Evolutionary conservation across 2,329 filamentous ascomycete genomes (phyloP).

Genomic region (Neofusicoccum ribis): DNA sequence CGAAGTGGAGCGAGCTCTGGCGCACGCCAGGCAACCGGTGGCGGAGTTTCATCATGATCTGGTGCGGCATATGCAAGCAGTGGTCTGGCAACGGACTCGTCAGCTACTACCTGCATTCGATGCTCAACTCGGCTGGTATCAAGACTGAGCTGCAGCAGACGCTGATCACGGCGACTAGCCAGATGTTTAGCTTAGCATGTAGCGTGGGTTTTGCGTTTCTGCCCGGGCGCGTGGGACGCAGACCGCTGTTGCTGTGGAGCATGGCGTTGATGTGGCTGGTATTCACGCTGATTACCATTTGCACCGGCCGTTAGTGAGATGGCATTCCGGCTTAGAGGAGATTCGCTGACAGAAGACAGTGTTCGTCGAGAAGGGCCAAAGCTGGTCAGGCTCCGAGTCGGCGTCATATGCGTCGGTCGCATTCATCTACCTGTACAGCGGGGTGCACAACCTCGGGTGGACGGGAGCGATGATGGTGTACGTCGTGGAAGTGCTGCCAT

Average conservation of each 20-base stretch:
- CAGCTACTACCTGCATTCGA: conserved; percentile 41
- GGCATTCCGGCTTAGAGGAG: no score
- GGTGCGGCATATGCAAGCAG: conserved; percentile 58
- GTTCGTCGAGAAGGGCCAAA: conserved; percentile 10
- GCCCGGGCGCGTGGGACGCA: conserved; percentile 36
- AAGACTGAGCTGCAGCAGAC: conserved; percentile 37
- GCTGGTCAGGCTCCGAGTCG: conserved; percentile 3
- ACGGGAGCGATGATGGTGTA: conserved; percentile 45
- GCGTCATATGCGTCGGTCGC: conserved; percentile 30
- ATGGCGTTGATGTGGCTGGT: conserved; percentile 40
- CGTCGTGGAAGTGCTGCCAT: conserved; percentile 48
- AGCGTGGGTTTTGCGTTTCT: conserved; percentile 46
- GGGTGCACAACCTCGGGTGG: conserved; percentile 27
- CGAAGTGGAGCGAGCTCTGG: conserved; percentile 9
- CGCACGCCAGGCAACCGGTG: conserved; percentile 50
- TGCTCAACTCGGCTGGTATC: conserved; percentile 37
- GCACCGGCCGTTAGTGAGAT: not conserved
- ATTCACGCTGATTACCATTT: conserved; percentile 34
- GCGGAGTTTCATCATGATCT: conserved; percentile 54
- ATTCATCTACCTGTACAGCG: conserved; percentile 28
- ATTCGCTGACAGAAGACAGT: not conserved
- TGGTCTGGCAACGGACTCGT: conserved; percentile 58
- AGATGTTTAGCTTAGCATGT: conserved; percentile 62
- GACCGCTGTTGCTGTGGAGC: conserved; percentile 37
- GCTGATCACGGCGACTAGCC: conserved; percentile 51